phyloP scores from a whole-genome alignment of 2,329 filamentous ascomycete genomes.

The Aspergillus ibericus region DNA sequence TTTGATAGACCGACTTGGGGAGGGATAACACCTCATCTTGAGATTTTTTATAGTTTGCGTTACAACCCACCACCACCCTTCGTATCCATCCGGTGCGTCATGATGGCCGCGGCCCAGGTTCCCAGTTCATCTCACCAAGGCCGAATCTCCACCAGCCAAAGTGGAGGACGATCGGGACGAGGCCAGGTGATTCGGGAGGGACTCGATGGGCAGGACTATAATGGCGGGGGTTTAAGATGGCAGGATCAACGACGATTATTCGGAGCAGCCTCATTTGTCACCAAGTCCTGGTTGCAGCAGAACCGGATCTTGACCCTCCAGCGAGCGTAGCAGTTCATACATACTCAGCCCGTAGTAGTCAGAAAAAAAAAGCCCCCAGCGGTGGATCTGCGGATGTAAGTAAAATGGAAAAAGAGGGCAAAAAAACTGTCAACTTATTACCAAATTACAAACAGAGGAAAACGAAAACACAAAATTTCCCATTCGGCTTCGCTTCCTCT shows the following conservation, averaged over 20 bases:
- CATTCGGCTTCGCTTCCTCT: slow-evolving; percentile 18
- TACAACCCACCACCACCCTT: neutral
- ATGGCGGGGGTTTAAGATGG: neutral
- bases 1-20: neutral
- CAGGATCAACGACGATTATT: neutral
- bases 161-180: slow-evolving; percentile 15
- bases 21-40: neutral
- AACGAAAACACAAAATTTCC: slow-evolving; percentile 37
- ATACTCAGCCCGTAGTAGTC: neutral
- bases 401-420: slow-evolving; percentile 18
- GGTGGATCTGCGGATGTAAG: slow-evolving; percentile 34
- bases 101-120: neutral
- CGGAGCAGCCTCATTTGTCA: slow-evolving; percentile 1
- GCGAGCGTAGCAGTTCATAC: neutral
- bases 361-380: slow-evolving; percentile 11
- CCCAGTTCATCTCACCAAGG: neutral
- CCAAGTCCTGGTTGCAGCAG: neutral
- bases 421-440: slow-evolving; percentile 23
- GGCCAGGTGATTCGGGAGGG: slow-evolving; percentile 8
- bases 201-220: neutral
- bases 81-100: neutral
- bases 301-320: slow-evolving; percentile 3
- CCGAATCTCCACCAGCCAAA: neutral
- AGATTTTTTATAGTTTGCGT: neutral
- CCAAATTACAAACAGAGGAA: slow-evolving; percentile 38